Conservation (phyloP, 805 yeast genomes). For the Candida railenensis region DNA sequence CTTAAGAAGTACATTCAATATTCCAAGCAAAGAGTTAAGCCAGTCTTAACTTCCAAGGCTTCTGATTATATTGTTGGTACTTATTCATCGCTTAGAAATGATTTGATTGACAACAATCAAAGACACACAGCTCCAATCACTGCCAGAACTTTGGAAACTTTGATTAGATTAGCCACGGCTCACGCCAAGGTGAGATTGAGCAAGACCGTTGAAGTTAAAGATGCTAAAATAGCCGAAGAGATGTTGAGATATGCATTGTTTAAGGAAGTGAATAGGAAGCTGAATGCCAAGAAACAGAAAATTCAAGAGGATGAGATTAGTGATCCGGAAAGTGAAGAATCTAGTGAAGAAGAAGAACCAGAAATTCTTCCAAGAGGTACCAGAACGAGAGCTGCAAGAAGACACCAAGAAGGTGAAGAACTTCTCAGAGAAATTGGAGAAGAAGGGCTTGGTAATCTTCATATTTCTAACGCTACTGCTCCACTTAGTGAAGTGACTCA, state of each 20-base stretch:
- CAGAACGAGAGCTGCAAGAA: slow-evolving; percentile 4
- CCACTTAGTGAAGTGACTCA: slow-evolving; percentile 25
- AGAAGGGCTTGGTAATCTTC: slow-evolving; percentile 18
- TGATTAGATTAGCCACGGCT: slow-evolving; percentile 92
- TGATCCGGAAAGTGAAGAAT: slow-evolving; percentile 23
- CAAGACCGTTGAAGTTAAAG: slow-evolving; percentile 66
- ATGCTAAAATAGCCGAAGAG: slow-evolving; percentile 84
- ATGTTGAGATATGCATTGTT: slow-evolving; percentile 82
- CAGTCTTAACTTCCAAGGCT: slow-evolving; percentile 75
- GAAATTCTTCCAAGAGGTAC: slow-evolving; percentile 11
- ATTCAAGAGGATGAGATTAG: slow-evolving; percentile 7
- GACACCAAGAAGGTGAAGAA: slow-evolving; percentile 3
- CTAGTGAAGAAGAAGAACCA: slow-evolving; percentile 21
- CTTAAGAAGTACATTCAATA: slow-evolving; percentile 90
- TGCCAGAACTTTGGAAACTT: slow-evolving; percentile 95
- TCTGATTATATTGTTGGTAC: slow-evolving; percentile 76
- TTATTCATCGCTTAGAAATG: slow-evolving; percentile 81
- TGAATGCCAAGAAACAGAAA: slow-evolving; percentile 27
- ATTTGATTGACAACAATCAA: slow-evolving; percentile 57
- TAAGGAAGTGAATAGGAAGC: slow-evolving; percentile 59
- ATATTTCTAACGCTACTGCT: slow-evolving; percentile 19
- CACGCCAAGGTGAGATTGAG: slow-evolving; percentile 95
- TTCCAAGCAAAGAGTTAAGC: slow-evolving; percentile 84
- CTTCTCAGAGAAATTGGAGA: slow-evolving; percentile 3
- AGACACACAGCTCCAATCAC: slow-evolving; percentile 90